phyloP scores from a whole-genome alignment of 2,329 filamentous ascomycete species.

The Fusarium tjaetaba region DNA sequence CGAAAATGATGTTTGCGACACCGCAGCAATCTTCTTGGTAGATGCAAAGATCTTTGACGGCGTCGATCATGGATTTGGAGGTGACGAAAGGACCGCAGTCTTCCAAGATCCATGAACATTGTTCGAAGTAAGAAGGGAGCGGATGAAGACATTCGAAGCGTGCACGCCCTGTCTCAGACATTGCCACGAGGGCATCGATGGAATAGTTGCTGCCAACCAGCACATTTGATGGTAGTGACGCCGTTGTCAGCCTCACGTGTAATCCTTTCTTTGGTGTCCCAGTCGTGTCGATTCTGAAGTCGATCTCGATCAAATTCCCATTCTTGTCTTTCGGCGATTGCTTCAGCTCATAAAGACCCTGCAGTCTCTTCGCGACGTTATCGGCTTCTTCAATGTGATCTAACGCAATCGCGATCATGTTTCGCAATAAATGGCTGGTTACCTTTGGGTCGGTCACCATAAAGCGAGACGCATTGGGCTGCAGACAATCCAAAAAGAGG shows the following conservation, averaged over 20 bases:
- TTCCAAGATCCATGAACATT: constrained; percentile 51
- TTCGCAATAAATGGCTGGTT: constrained; percentile 46
- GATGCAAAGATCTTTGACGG: constrained; percentile 46
- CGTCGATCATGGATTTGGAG: constrained; percentile 52
- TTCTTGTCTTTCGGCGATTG: not conserved
- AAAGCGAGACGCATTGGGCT: constrained; percentile 45
- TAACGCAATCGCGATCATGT: constrained; percentile 50
- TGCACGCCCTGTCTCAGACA: constrained; percentile 40
- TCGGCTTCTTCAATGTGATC: constrained; percentile 52
- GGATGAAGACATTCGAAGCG: constrained; percentile 52
- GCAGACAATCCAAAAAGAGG: constrained; percentile 39
- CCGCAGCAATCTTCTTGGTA: constrained; percentile 46
- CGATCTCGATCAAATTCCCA: not conserved
- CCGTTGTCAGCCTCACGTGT: constrained; percentile 16
- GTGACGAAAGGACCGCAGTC: constrained; percentile 55
- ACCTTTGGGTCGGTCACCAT: constrained; percentile 33
- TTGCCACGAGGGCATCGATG: constrained; percentile 52
- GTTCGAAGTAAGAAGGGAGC: constrained; percentile 48
- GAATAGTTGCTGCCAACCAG: constrained; percentile 42
- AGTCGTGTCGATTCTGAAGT: constrained; percentile 16
- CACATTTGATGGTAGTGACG: not conserved
- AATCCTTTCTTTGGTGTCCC: not conserved
- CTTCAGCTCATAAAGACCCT: not conserved
- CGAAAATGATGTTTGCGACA: constrained; percentile 38
- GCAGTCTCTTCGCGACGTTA: not conserved